phyloP scores from a whole-genome alignment of 192 early-diverging fungal genomes.

The Podila horticola region DNA sequence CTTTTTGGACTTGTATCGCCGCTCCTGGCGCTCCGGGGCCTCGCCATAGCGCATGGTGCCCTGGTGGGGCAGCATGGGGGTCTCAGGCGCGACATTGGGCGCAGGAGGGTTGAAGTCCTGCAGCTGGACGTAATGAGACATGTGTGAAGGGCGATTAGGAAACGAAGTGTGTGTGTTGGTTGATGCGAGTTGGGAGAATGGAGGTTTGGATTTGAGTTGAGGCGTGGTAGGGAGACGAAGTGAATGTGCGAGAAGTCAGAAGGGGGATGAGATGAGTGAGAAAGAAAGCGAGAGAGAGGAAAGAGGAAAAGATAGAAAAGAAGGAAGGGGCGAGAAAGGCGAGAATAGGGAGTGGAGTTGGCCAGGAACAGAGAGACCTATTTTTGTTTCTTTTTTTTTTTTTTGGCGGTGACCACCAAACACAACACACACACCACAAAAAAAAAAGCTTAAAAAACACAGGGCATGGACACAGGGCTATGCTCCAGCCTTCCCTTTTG shows the following conservation, averaged over 20 bases:
- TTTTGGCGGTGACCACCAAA: not conserved
- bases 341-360: not conserved
- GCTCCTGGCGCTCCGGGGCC: slow-evolving; percentile 56
- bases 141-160: not conserved
- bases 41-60: slow-evolving; percentile 35
- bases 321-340: not conserved
- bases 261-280: not conserved
- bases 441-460: slow-evolving; percentile 1
- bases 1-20: slow-evolving; percentile 61
- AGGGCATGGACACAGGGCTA: too few relatives aligned
- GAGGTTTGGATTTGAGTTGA: not conserved
- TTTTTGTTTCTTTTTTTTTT: too few relatives aligned
- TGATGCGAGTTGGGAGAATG: not conserved
- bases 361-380: not conserved
- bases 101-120: slow-evolving; percentile 24
- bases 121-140: slow-evolving; percentile 44
- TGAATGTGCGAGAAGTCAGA: not conserved
- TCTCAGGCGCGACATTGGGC: slow-evolving; percentile 11
- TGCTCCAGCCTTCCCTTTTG: too few relatives aligned
- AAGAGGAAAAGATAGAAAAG: slow-evolving; percentile 2
- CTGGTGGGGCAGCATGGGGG: slow-evolving; percentile 21
- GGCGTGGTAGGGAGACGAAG: not conserved
- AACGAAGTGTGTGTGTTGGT: not conserved
- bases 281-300: not conserved
- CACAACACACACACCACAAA: not conserved